Conservation (phyloP, 352 stramenopile genomes). For the Globisporangium abappressorium region DNA sequence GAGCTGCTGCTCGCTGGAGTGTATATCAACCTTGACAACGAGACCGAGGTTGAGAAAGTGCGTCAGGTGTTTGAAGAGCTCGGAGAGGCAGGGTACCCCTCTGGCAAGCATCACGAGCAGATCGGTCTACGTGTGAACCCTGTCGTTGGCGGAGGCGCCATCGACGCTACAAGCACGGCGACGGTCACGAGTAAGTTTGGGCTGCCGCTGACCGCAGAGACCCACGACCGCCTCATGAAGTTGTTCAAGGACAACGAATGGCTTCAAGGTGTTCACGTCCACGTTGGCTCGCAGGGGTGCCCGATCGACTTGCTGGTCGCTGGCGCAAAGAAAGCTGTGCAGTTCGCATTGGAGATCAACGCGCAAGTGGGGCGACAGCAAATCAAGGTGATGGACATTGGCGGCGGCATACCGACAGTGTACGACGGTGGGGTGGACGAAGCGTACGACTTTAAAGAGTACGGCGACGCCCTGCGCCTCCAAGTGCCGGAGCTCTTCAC, state of each 20-base stretch:
- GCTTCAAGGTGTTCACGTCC: conserved; percentile 87
- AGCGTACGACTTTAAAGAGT: conserved; percentile 80
- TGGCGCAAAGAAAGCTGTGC: conserved; percentile 68
- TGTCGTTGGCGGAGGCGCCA: conserved; percentile 84
- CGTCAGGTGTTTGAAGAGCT: conserved; percentile 50
- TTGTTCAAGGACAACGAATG: conserved; percentile 73
- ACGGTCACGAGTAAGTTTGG: conserved; percentile 92
- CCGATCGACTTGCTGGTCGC: conserved; percentile 78
- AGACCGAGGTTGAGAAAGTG: conserved; percentile 86
- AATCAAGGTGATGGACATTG: conserved; percentile 87
- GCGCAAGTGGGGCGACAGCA: conserved; percentile 47
- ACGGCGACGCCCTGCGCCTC: conserved; percentile 60
- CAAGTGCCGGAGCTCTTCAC: conserved; percentile 83
- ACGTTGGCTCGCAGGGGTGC: conserved; percentile 88
- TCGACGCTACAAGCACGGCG: conserved; percentile 83
- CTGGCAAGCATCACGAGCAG: conserved; percentile 36
- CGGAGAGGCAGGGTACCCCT: conserved; percentile 17
- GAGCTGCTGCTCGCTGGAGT: conserved; percentile 76
- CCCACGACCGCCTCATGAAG: conserved; percentile 42
- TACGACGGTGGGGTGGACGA: conserved; percentile 72
- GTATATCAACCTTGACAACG: conserved; percentile 92
- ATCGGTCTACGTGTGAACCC: conserved; percentile 92
- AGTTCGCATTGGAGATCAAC: conserved; percentile 82
- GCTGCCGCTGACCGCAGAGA: conserved; percentile 62
- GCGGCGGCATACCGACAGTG: conserved; percentile 87